A percentile compares a stretch with the other conserved stretches of the same genome.
These are phyloP conservation scores for Solanum medicagineum DNA, from an alignment of 257 asterid species.

Conservation along the genomic window DNA sequence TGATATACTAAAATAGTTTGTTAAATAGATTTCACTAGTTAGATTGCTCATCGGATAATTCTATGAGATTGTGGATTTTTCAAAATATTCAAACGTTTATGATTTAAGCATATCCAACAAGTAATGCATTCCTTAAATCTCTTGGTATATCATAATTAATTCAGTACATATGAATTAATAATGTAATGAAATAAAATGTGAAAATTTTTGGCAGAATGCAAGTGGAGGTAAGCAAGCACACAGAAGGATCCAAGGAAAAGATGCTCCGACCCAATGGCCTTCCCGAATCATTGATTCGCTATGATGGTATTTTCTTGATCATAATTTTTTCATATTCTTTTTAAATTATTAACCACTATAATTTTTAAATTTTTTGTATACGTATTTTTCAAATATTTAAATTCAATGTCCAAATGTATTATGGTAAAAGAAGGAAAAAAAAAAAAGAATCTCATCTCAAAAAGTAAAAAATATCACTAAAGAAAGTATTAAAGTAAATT, in stretches of 20 bases:
- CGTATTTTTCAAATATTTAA: no score
- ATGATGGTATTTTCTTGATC: constrained; percentile 43
- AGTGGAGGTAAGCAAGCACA: constrained; percentile 98
- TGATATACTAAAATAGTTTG: no score
- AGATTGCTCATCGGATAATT: not conserved
- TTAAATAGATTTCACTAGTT: not conserved
- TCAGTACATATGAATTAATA: not conserved
- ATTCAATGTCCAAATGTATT: no score
- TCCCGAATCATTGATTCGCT: constrained; percentile 89
- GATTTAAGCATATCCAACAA: not conserved
- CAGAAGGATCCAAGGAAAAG: constrained; percentile 76
- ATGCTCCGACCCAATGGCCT: constrained; percentile 84
- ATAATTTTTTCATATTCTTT: not conserved
- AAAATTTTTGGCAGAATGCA: constrained; percentile 68
- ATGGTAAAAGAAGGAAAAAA: no score
- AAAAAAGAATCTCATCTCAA: no score
- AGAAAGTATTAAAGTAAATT: no score
- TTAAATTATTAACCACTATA: no score
- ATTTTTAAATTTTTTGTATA: no score
- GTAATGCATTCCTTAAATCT: not conserved
- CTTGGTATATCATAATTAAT: not conserved
- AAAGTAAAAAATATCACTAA: no score
- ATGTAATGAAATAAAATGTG: not conserved
- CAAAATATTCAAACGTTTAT: not conserved
- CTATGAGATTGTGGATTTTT: not conserved